Evolutionary conservation across 805 yeast species (phyloP).

Genomic region (Yarrowia sp.): DNA sequence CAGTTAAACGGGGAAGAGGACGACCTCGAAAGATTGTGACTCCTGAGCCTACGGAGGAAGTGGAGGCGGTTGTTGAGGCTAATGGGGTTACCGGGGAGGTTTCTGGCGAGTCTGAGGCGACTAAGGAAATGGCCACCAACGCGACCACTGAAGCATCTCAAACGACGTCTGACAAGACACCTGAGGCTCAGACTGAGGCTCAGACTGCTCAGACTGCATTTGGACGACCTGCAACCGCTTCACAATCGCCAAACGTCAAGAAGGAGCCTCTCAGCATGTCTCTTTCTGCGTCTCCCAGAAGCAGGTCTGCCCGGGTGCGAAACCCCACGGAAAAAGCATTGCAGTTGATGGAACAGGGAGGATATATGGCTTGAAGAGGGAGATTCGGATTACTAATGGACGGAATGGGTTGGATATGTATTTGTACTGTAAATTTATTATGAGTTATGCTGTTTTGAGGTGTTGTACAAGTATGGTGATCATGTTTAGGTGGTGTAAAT

Average conservation of each 20-base stretch:
- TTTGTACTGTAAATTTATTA: conserved; percentile 21
- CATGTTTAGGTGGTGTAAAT: conserved; percentile 3
- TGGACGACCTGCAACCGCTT: too few species aligned
- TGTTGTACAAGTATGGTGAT: not conserved
- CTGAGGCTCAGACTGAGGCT: not conserved
- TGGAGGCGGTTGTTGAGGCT: too few species aligned
- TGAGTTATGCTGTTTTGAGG: not conserved
- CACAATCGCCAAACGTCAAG: not conserved
- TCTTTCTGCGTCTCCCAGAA: conserved; percentile 6
- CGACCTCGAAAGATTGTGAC: conserved; percentile 1
- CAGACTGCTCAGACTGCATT: too few species aligned
- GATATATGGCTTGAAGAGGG: not conserved
- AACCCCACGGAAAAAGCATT: conserved; percentile 29
- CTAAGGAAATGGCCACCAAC: too few species aligned
- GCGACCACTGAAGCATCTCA: too few species aligned
- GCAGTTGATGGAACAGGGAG: conserved; percentile 18
- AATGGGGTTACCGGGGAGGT: too few species aligned
- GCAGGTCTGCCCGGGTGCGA: conserved; percentile 8
- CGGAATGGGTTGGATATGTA: conserved; percentile 11
- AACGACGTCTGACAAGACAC: not conserved
- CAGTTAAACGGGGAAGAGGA: not conserved
- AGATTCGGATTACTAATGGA: not conserved
- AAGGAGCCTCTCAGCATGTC: not conserved
- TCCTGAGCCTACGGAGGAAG: too few species aligned
- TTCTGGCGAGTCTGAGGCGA: too few species aligned